Base-by-base conservation (phyloP, 371 early-diverging fungal genomes). In the Syncephalis plumigaleata region DNA sequence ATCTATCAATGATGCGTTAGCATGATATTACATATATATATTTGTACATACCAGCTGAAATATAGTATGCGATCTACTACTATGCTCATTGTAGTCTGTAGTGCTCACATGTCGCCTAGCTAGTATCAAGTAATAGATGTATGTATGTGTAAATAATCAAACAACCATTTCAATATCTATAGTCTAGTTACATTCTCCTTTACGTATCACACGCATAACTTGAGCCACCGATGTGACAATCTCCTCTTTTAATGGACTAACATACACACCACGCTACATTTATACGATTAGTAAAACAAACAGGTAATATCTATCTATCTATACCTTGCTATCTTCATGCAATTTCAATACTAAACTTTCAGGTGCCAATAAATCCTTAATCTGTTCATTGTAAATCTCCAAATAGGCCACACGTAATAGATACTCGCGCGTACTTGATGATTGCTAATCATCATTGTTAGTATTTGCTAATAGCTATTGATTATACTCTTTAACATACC, bases 371-470 rank as follows among this genome's bases (percentile, higher is more conserved):
- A 93, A 60, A 62, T 93, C 91, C 16, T 71, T 67, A 44, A 91
- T 77, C 3, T 68, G 73, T 54, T 98, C 98, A 60, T 92, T 92
- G 59, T 97, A 98, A 31, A 98, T 92, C 63, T 98, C 98, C 44
- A 95, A 51, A 58, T 90, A 98, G 1, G 94, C 88, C 11, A 96
- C 93, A 42, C 89, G 77, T 25, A 93, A 53, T 18, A 91, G 62
- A 52, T 81, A 91, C 58, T 90, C 88, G 22, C 82, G 75, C 37
- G 74, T 37, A 9, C 18, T 37, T 47, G 9, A 58, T 49, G 38
- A 55, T 58, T 49, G n/a, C 13, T 47, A 43, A 38, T 25, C n/a
- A 8, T 9, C n/a, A 27, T 17, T 9, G 26, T 2, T 3, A 18
- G 17, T 7, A 7, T 59, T 9, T 63, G 49, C 42, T 59, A 39